A percentile compares a stretch with the other conserved stretches of the same genome.
These are phyloP conservation scores for Penicillium samsonianum DNA, from an alignment of 495 filamentous ascomycete species.

Conservation along the genomic window DNA sequence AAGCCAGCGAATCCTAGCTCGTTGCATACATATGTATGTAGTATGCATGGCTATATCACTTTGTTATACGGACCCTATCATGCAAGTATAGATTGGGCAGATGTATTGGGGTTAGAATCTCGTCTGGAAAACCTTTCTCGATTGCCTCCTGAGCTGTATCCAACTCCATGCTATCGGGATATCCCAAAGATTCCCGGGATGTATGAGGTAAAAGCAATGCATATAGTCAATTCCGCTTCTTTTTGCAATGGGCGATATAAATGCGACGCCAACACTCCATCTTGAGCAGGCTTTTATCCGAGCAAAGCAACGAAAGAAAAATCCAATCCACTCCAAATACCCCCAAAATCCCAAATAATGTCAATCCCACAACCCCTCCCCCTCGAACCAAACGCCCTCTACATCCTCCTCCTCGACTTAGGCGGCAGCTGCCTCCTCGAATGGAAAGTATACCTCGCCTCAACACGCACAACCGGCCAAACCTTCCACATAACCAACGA, in stretches of 20 bases:
- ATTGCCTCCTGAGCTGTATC: not conserved
- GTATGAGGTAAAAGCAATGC: not conserved
- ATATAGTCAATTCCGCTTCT: not conserved
- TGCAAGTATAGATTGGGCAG: not conserved
- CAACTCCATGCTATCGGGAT: not conserved
- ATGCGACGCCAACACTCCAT: not conserved
- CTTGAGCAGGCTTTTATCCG: not conserved
- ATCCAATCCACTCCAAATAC: not conserved
- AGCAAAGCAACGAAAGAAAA: not conserved
- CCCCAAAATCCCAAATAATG: not conserved
- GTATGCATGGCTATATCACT: not conserved
- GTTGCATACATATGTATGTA: not conserved
- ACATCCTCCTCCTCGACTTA: slow-evolving; percentile 26
- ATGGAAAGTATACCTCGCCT: slow-evolving; percentile 29
- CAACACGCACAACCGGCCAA: slow-evolving; percentile 14
- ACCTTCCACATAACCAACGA: slow-evolving; percentile 25
- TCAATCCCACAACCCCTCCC: not conserved
- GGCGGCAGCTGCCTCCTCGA: slow-evolving; percentile 25
- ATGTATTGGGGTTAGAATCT: not conserved
- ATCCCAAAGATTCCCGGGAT: not conserved
- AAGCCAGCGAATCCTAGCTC: not conserved
- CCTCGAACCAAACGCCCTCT: slow-evolving; percentile 18
- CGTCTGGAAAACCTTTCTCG: not conserved
- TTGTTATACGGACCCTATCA: not conserved
- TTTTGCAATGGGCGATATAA: too few relatives aligned